Conservation (phyloP, 2,329 filamentous ascomycete species). For the Lachnum nothofagi region DNA sequence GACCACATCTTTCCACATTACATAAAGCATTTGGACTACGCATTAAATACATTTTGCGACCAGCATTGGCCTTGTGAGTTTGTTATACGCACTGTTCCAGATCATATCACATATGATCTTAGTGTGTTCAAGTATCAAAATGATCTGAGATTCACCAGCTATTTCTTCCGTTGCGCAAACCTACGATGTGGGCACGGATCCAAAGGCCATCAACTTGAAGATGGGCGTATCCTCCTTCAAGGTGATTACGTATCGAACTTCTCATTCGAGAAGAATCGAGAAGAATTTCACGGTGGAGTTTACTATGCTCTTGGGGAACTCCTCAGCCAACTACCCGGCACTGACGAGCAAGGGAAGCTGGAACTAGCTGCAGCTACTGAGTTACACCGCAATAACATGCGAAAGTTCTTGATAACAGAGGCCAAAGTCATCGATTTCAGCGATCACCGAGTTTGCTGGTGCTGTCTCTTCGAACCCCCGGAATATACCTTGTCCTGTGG, state of each 20-base stretch:
- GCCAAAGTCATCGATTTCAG: neutral
- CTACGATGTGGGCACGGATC: slow-evolving; percentile 5
- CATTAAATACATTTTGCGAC: slow-evolving; percentile 6
- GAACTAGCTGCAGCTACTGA: slow-evolving; percentile 1
- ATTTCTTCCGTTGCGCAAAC: slow-evolving; percentile 1
- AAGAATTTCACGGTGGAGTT: neutral
- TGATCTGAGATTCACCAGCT: neutral
- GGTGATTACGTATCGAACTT: slow-evolving; percentile 7
- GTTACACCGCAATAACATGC: neutral
- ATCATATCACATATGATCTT: slow-evolving; percentile 1
- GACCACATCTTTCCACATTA: slow-evolving; percentile 9
- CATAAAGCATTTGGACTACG: slow-evolving; percentile 3
- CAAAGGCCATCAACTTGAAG: slow-evolving; percentile 9
- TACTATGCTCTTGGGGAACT: neutral
- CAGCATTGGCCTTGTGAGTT: slow-evolving; percentile 10
- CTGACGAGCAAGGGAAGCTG: neutral
- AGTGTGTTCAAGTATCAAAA: neutral
- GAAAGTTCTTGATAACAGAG: neutral
- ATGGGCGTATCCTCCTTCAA: slow-evolving; percentile 1
- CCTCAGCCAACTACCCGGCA: neutral
- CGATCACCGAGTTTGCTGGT: slow-evolving; percentile 2
- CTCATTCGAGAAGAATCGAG: neutral
- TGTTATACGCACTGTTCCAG: neutral
- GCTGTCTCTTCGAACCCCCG: slow-evolving; percentile 1
- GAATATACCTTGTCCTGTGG: slow-evolving; percentile 7